Evolutionary conservation across 192 early-diverging fungal species (phyloP), one percentile per base, ranked within the genome.

Genomic region (Gaertneriomyces sp.): DNA sequence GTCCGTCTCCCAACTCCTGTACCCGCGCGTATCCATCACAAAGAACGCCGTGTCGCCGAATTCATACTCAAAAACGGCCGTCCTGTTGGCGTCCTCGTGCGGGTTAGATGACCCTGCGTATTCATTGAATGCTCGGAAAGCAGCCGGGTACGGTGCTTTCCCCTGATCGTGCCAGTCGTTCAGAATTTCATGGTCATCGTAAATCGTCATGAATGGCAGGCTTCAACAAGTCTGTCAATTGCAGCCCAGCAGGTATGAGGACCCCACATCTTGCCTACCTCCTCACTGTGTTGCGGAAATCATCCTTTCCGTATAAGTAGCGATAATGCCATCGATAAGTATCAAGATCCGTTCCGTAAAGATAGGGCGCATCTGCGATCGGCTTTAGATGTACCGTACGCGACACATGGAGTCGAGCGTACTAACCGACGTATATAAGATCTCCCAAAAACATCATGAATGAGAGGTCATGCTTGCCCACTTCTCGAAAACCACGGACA

Each of bases 281-380:
- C 4, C 61, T 50, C 54, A 70, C 63, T 12, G 60, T 61, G 39
- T 70, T 12, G 7, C 61, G 12, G 33, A 70, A 70, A 42, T 70
- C 69, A 9, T 16, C 40, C 17, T 64, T 42, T 11, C 61, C 19
- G 61, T 63, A 70, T n/a, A 70, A 47, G 40, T 62, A 70, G 5
- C 69, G 60, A 45, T 70, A 70, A 38, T 70, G 69, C 69, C 69
- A 70, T 10, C 69, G 61, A 46, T 70, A 70, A 7, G 69, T 64
- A 33, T 64, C 55, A 8, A 70, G 61, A 47, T 70, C 69, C n/a
- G 60, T 58, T 17, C 69, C 69, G 44, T 70, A 70, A 16, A 70
- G 7, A 40, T 44, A 49, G 7, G 69, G 69, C 17, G 69, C 60
- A 42, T 70, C 69, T 64, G 42, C 61, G 42, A 52, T 12, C 51